Evolutionary conservation across 441 rosid genomes (phyloP), one percentile per base, ranked within the genome.

Genomic region (Pelargonium citronellum): DNA sequence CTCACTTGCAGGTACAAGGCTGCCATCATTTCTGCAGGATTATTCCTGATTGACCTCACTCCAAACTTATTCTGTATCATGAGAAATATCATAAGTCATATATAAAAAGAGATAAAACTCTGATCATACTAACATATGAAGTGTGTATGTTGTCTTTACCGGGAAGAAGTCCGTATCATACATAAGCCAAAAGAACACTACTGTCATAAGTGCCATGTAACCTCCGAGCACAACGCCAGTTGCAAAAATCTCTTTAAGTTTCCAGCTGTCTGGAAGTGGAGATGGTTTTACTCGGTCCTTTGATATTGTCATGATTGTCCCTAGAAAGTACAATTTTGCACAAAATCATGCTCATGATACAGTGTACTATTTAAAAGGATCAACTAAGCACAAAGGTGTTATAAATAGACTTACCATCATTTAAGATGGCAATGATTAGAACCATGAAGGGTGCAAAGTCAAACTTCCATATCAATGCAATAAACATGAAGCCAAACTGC

Each of bases 401-500:
- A 10, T 44, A 44, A 44, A 8, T 16, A 55, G 61, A 62, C 87
- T 87, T 63, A 92, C 98, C 97, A 1, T 93, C 97, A 15, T 93
- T 93, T 62, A 89, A 80, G 61, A 91, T 91, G 70, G 97, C 98
- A 61, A 91, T 89, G 62, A 91, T 87, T 27, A 93, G 77, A 79
- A 91, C 95, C 97, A 91, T 91, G 87, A 91, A 91, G 10, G 96
- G 94, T 0, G 96, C 69, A 20, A 91, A 87, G 78, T 92, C 97
- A 19, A 83, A 92, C 78, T 86, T 82, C 98, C 97, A 92, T 71
- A 92, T 80, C 81, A 92, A 78, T 67, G 97, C 96, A 67, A 91
- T 89, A 61, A 91, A 84, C 98, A 91, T 76, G 82, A 93, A 93
- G 68, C 96, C 97, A 75, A 93, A 87, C 96, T 92, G 91, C 81